These are phyloP conservation scores for Nothomitra cinnamomea DNA, from an alignment of 2,329 filamentous ascomycete genomes.

Conservation along the genomic window DNA sequence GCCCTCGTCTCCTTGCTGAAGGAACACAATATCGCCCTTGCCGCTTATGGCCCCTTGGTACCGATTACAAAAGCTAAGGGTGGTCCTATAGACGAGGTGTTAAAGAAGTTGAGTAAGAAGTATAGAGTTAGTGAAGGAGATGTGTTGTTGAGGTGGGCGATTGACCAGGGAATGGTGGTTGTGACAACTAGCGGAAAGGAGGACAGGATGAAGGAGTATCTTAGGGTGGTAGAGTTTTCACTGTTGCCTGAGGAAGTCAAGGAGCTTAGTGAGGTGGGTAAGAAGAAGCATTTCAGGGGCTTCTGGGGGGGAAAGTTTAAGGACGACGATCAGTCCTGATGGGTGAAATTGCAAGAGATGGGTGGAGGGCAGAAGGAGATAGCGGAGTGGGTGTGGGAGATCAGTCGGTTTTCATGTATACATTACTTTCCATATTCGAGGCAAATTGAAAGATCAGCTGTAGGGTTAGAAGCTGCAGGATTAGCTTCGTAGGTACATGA, in stretches of 20 bases:
- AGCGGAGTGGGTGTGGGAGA: too few species aligned
- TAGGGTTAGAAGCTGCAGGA: too few species aligned
- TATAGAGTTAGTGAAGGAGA: constrained; percentile 41
- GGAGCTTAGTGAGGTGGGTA: constrained; percentile 31
- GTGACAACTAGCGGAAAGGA: constrained; percentile 46
- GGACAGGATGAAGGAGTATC: constrained; percentile 38
- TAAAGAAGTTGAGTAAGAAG: constrained; percentile 37
- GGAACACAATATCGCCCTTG: constrained; percentile 23
- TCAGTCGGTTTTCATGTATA: too few species aligned
- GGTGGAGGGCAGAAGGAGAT: too few species aligned
- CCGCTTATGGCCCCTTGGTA: constrained; percentile 26
- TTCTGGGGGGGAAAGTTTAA: constrained; percentile 35
- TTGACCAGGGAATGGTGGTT: constrained; percentile 40
- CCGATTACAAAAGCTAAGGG: constrained; percentile 36
- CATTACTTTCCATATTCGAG: too few species aligned
- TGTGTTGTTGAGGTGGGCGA: constrained; percentile 40
- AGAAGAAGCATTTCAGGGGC: constrained; percentile 32
- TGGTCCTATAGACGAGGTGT: constrained; percentile 36
- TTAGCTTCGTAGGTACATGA: too few species aligned
- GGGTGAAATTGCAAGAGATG: neutral
- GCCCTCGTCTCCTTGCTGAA: constrained; percentile 24
- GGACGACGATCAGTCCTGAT: constrained; percentile 21
- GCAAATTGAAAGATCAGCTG: too few species aligned
- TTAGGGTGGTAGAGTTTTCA: constrained; percentile 37
- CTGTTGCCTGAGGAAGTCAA: constrained; percentile 40